Evolutionary conservation across 805 yeast genomes (phyloP).

Genomic region (Ogataea trehalophila): DNA sequence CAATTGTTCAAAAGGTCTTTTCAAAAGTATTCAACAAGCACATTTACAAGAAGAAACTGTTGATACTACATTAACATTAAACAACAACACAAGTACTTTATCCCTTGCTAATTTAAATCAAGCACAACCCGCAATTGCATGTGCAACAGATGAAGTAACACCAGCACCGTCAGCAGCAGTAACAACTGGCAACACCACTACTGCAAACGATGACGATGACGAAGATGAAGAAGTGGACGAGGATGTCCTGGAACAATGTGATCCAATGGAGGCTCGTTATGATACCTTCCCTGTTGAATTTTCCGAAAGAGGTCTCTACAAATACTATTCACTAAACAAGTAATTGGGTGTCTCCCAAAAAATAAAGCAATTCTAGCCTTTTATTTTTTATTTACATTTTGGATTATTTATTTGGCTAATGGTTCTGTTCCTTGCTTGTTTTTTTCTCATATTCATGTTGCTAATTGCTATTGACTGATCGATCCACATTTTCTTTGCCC

Average conservation of each 20-base stretch:
- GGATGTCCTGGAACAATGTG: conserved; percentile 1
- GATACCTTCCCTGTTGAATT: conserved; percentile 51
- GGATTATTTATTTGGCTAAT: too few species aligned
- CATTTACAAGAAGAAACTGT: neutral
- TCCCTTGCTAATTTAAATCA: neutral
- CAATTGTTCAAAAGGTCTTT: conserved; percentile 50
- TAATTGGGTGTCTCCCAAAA: conserved; percentile 13
- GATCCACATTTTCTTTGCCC: too few species aligned
- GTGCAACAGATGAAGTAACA: neutral
- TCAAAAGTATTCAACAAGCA: conserved; percentile 23
- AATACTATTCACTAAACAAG: conserved; percentile 51
- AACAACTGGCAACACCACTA: too few species aligned
- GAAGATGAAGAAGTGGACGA: conserved; percentile 17
- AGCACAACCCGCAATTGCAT: neutral
- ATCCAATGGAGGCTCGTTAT: conserved; percentile 31
- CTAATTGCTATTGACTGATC: too few species aligned
- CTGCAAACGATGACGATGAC: conserved; percentile 24
- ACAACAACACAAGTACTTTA: neutral
- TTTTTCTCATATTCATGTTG: too few species aligned
- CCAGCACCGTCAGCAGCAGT: neutral
- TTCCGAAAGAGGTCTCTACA: conserved; percentile 47
- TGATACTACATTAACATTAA: neutral
- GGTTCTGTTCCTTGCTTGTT: too few species aligned
- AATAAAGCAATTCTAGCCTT: neutral
- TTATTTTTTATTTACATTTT: neutral